Base-by-base conservation (phyloP, 2,329 filamentous ascomycete genomes). In the Pezicula neosporulosa region DNA sequence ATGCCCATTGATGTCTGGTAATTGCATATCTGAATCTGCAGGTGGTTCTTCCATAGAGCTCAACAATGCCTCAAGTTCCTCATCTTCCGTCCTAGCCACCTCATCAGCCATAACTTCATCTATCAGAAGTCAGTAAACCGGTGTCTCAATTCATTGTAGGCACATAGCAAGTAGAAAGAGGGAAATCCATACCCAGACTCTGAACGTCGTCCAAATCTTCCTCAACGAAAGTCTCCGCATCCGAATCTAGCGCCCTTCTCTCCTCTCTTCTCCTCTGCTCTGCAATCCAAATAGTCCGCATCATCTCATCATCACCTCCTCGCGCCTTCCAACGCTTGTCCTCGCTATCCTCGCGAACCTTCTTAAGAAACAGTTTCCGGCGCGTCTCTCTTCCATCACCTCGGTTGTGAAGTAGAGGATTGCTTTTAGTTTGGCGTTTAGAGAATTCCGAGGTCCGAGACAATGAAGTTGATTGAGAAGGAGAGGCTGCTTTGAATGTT, bases 301-400 rank as follows among this genome's bases (percentile, higher is more conserved):
- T 65, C 52, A 72, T 67, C 63, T 81, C 78, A 59, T 85, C 82
- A 60, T 87, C 83, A 3, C 84, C 82, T 24, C 83, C 82, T 57
- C 84, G 72, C 47, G 77, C 72, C 60, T 80, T 74, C 77, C 83
- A 86, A 19, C 72, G 70, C 60, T 72, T 77, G 27, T 87, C 81
- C 39, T 86, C 81, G 3, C 76, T 72, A 38, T 80, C 77, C 60
- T 82, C 77, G 52, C 81, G 75, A 16, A 87, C 83, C 47, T 77
- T 87, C 63, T 83, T 81, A 53, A 93, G 70, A 60, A 93, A 93
- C 50, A 87, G 72, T 30, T 80, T 79, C 44, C 88, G 75, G 51
- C 89, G 73, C 49, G 78, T 74, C 63, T 89, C 84, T 50, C 83
- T 81, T 1, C 76, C 74, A 63, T 90, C 81, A 24, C 42, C 42